Evolutionary conservation across 2,329 filamentous ascomycete species (phyloP), one percentile per base, ranked within the genome.

Genomic region (Fusarium multiceps): DNA sequence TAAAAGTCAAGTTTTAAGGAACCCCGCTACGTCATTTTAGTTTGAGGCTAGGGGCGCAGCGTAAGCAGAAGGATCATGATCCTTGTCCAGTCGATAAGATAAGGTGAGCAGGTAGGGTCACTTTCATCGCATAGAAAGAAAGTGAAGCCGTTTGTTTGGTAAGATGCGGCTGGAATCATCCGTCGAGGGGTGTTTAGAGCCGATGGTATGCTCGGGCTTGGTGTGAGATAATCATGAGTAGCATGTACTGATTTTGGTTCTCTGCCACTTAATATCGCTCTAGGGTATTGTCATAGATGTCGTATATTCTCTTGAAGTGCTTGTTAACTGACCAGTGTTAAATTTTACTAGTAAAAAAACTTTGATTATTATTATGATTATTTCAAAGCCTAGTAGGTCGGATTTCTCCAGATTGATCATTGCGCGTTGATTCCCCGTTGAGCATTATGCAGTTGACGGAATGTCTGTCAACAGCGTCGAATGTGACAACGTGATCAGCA

Each of bases 31-130:
- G 48, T 42, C 49, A 27, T 27, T 9, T 42, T 7, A 8, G 3
- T 13, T 6, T 18, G 14, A 14, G 9, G n/a, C 30, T 40, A 16
- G 20, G 16, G 32, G 30, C 18, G 30, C 13, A 13, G 49, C 23
- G 32, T 27, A 53, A 53, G 49, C 34, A 13, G 23, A 27, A 42
- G 49, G 49, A 53, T 53, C 34, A 18, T 14, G 14, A 53, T 53
- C 49, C 49, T 42, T 53, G 49, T n/a, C 7, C 18, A 37, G 2
- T 3, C 18, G 48, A 37, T 50, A 25, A 25, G 48, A 49, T 49
- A 48, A 48, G 46, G 10, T 6, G 16, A 37, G 34, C 6, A 37
- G 34, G 9, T 9, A 18, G 16, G 18, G 34, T n/a, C 34, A n/a
- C 34, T 5, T 12, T 37, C 10, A 37, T n/a, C 12, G 5, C 34